Evolutionary conservation across 345 rosid species (phyloP), one percentile per base, ranked within the genome.

Genomic region (Noccaea caerulescens): DNA sequence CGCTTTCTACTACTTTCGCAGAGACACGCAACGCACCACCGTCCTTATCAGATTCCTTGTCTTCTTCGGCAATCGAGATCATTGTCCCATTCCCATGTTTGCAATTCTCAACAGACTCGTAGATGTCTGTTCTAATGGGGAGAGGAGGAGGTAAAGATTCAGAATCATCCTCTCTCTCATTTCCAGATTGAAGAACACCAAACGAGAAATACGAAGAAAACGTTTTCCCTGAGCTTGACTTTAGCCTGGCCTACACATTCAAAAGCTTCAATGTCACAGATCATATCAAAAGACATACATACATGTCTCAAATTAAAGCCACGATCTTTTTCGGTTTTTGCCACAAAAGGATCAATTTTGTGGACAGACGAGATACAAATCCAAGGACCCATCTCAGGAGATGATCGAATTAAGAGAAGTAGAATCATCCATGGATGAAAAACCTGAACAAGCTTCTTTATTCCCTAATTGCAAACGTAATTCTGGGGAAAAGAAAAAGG

Each of bases 221-320:
- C 1, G 83, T 68, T 57, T 71, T 88, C 32, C 79, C 84, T 58
- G 76, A 86, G 55, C 73, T 77, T 25, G 85, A 75, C 61, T 63
- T 47, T 8, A 64, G 58, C 80, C 83, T 82, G 77, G 83, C 92
- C 96, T 91, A 80, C 81, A 91, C 80, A 83, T 60, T 77, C 58
- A 71, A 77, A 77, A 71, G 37, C 70, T 75, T 53, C 14, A 33
- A 20, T 12, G 38, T 81, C 80, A 44, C 25, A 41, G 39, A 59
- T 38, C 33, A 20, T 20, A 20, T 20, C 23, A 20, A 20, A 20
- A 20, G 1, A 20, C 23, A 20, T 20, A 20, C 23, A 20, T 20
- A 20, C 23, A 20, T 20, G 23, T 1, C 23, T 20, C 23, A 5
- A 30, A 14, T 34, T 32, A 13, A 34, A 34, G 5, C 10, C 20